phyloP scores from a whole-genome alignment of 2,329 filamentous ascomycete species.

The Botrytis elliptica region DNA sequence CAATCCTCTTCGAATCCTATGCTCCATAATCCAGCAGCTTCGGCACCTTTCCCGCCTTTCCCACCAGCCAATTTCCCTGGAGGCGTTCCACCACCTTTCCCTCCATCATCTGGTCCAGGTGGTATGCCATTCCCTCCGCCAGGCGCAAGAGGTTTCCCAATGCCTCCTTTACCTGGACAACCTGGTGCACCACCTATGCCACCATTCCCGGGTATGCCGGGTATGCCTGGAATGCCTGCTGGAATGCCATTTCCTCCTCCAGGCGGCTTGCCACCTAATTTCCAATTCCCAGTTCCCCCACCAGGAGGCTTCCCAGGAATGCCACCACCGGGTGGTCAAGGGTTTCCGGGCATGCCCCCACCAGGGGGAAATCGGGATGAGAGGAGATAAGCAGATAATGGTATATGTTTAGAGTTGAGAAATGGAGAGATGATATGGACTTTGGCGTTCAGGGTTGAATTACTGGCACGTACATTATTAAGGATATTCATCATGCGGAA shows the following conservation, averaged over 20 bases:
- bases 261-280: slow-evolving; percentile 52
- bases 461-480: background rate
- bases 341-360: slow-evolving; percentile 15
- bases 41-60: slow-evolving; percentile 50
- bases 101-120: background rate
- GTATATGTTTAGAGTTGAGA: background rate
- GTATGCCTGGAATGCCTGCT: slow-evolving; percentile 44
- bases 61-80: slow-evolving; percentile 55
- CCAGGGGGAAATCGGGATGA: slow-evolving; percentile 20
- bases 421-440: slow-evolving; percentile 7
- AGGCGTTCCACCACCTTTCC: slow-evolving; percentile 34
- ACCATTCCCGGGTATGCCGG: slow-evolving; percentile 41
- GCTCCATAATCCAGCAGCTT: slow-evolving; percentile 50
- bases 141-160: slow-evolving; percentile 35
- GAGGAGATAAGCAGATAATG: slow-evolving; percentile 18
- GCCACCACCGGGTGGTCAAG: slow-evolving; percentile 17
- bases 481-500: background rate
- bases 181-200: slow-evolving; percentile 29
- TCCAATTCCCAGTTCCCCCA: slow-evolving; percentile 46
- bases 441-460: slow-evolving; percentile 9
- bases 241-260: slow-evolving; percentile 46
- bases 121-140: slow-evolving; percentile 35
- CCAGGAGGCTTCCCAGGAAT: slow-evolving; percentile 33
- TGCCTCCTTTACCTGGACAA: slow-evolving; percentile 29
- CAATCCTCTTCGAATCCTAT: slow-evolving; percentile 84